Evolutionary conservation across 1,139 yeast genomes (phyloP).

Genomic region (Lodderomyces parapsilosis): DNA sequence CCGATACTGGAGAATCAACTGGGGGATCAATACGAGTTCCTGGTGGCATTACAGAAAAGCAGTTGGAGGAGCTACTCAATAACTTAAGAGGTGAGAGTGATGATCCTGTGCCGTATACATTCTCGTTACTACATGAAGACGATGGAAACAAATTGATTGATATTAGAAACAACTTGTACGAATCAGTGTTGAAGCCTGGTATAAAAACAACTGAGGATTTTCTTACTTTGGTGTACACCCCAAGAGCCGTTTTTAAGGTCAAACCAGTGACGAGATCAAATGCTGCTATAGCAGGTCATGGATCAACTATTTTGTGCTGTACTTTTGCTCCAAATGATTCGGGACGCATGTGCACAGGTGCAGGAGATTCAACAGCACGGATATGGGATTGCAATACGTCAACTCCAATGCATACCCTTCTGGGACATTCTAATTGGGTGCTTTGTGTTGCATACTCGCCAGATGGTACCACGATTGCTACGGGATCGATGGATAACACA

Average conservation of each 20-base stretch:
- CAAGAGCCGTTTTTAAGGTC: conserved; percentile 92
- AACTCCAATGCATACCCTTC: conserved; percentile 77
- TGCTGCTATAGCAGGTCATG: conserved; percentile 94
- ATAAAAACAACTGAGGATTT: conserved; percentile 90
- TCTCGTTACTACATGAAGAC: conserved; percentile 58
- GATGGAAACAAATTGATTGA: conserved; percentile 53
- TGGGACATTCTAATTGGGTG: conserved; percentile 94
- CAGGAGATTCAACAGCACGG: conserved; percentile 97
- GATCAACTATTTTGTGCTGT: conserved; percentile 86
- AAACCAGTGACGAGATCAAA: conserved; percentile 88
- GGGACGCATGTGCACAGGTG: conserved; percentile 88
- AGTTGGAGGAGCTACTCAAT: conserved; percentile 83
- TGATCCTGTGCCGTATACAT: conserved; percentile 89
- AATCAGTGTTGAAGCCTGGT: conserved; percentile 82
- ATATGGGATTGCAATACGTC: conserved; percentile 97
- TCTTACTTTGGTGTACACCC: conserved; percentile 86
- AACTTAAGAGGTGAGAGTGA: conserved; percentile 64
- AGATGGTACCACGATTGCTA: conserved; percentile 85
- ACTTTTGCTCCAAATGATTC: conserved; percentile 93
- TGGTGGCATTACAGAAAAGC: conserved; percentile 81
- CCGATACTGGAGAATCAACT: conserved; percentile 86
- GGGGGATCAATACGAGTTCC: conserved; percentile 92
- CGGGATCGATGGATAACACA: conserved; percentile 94
- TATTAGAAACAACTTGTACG: conserved; percentile 72
- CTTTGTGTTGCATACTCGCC: conserved; percentile 93